Percentiles rank a stretch among this genome's conserved stretches.
phyloP scores from a whole-genome alignment of 2,329 filamentous ascomycete genomes.

The Chrysoporthe austroafricana region DNA sequence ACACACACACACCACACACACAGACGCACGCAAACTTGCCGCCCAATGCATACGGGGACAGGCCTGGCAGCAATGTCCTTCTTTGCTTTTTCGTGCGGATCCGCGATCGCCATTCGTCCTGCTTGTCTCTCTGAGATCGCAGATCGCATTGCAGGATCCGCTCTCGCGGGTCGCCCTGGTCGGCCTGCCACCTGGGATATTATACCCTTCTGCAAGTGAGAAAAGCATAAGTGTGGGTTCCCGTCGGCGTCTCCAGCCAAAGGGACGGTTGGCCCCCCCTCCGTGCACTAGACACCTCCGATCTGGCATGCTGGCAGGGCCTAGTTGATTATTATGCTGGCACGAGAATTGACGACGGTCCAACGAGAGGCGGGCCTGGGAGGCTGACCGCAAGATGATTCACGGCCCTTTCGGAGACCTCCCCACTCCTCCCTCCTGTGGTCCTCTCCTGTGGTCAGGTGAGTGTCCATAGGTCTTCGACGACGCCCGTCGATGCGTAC shows the following conservation, averaged over 20 bases:
- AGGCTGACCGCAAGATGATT: conserved; percentile 28
- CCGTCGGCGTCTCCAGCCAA: conserved; percentile 14
- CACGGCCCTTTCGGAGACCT: conserved; percentile 24
- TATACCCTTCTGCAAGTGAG: conserved; percentile 21
- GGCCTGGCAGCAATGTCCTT: conserved; percentile 14
- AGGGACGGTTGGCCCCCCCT: conserved; percentile 12
- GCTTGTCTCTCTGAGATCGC: conserved; percentile 10
- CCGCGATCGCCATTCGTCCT: conserved; percentile 15
- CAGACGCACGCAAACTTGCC: conserved; percentile 8
- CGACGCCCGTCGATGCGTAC: conserved; percentile 18
- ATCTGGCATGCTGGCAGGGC: conserved; percentile 24
- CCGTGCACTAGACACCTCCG: conserved; percentile 10
- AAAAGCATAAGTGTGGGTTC: conserved; percentile 12
- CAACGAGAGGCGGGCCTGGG: conserved; percentile 21
- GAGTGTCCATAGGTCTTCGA: conserved; percentile 25
- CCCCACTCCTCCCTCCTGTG: conserved; percentile 25
- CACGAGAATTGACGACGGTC: conserved; percentile 22
- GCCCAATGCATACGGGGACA: conserved; percentile 22
- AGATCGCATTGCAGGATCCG: conserved; percentile 27
- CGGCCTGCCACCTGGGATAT: conserved; percentile 12
- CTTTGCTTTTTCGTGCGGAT: conserved; percentile 21
- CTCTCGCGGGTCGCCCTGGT: conserved; percentile 16
- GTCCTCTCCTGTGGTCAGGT: conserved; percentile 20
- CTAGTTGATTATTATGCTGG: conserved; percentile 18
- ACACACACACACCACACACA: no score